Percentiles rank a stretch among this genome's conserved stretches.
These are phyloP conservation scores for Camillea tinctor DNA, from an alignment of 2,329 filamentous ascomycete genomes.

Conservation along the genomic window DNA sequence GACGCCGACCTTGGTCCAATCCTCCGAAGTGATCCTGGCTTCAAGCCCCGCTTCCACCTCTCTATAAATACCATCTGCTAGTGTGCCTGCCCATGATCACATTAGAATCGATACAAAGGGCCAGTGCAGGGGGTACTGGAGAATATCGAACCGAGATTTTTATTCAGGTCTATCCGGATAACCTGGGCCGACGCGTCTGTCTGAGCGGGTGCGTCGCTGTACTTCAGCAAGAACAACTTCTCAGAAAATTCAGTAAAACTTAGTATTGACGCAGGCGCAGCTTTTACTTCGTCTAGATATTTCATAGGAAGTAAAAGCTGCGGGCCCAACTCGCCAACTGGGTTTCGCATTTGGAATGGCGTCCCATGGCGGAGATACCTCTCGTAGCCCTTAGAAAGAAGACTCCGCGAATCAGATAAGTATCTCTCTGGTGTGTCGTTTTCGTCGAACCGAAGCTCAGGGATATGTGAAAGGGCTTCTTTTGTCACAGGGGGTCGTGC, in stretches of 20 bases:
- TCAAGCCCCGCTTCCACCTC: too few relatives aligned
- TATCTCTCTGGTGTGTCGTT: conserved; percentile 7
- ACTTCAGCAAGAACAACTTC: conserved; percentile 8
- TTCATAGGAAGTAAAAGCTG: conserved; percentile 13
- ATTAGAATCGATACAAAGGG: too few relatives aligned
- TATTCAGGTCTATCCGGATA: conserved; percentile 4
- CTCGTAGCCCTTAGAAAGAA: conserved; percentile 5
- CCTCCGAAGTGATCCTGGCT: too few relatives aligned
- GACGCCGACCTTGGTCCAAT: too few relatives aligned
- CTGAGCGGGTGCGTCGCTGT: conserved; percentile 5
- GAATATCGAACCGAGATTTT: conserved; percentile 4
- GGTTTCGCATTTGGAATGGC: conserved; percentile 14
- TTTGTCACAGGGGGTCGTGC: not conserved
- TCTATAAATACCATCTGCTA: too few relatives aligned
- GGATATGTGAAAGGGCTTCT: conserved; percentile 5
- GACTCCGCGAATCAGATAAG: conserved; percentile 1
- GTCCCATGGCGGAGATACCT: conserved; percentile 10
- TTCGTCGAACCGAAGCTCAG: conserved; percentile 7
- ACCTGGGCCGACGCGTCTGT: conserved; percentile 3
- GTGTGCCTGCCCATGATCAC: too few relatives aligned
- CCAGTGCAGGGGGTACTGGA: not conserved
- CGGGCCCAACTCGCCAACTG: conserved; percentile 5
- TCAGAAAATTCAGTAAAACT: conserved; percentile 13
- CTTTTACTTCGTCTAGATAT: conserved; percentile 15
- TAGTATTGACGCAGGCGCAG: conserved; percentile 8